Evolutionary conservation across 139 green algal genomes (phyloP), one percentile per base, ranked within the genome.

Genomic region (Chlorella ohadii): DNA sequence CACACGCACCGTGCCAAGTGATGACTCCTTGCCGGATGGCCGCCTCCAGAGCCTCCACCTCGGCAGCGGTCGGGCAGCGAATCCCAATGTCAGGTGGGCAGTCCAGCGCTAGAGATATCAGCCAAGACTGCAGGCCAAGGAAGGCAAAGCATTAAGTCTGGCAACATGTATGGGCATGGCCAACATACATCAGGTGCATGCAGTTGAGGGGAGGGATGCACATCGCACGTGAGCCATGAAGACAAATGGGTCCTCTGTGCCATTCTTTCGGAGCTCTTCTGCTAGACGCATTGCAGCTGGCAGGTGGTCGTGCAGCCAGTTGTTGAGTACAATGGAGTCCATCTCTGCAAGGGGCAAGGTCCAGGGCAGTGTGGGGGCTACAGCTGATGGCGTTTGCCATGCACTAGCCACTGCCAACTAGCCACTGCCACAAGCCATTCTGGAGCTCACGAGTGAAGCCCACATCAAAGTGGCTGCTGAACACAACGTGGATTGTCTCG

Each of bases 51-150:
- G 63, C 89, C 66, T 55, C n/a, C 56, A 79, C 55, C 63, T n/a
- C 63, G 1, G 63, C 33, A 28, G 27, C 33, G 63, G 20, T 68
- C 9, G 91, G 91, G 78, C 91, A 94, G 7, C 82, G 65, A 2
- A 94, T 36, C 15, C 90, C 88, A 57, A 93, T 82, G 61, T 65
- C 55, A 0, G 57, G 39, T 11, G 91, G 91, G 78, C 91, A 94
- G 85, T 92, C 88, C 25, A 94, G 72, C 79, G 79, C 93, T 2
- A 94, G 81, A 7, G 85, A 90, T 0, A 92, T 44, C 27, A 94
- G 74, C 56, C 72, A 94, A 6, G 85, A 68, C 63, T 68, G 63
- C 63, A 68, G n/a, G n/a, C n/a, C n/a, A n/a, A n/a, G n/a, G n/a
- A n/a, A n/a, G n/a, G n/a, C n/a, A n/a, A n/a, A n/a, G n/a, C n/a